Percentiles rank a stretch among this genome's conserved stretches.
These are phyloP conservation scores for Nadsonia starkeyi-henricii DNA, from an alignment of 1,139 yeast species.

Conservation along the genomic window DNA sequence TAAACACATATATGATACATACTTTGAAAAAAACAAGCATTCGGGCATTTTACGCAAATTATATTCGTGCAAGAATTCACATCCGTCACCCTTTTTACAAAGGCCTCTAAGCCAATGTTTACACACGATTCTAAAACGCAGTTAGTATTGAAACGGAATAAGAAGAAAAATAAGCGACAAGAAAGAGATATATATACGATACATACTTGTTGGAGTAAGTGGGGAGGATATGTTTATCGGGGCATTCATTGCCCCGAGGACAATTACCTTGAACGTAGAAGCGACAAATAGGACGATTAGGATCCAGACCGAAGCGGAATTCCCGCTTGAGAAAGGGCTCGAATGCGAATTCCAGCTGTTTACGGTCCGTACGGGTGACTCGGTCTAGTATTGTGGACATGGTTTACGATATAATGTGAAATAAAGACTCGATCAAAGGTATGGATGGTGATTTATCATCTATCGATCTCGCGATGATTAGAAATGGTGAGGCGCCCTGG, in stretches of 20 bases:
- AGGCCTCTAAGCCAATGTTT: slow-evolving; percentile 97
- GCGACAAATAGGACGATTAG: slow-evolving; percentile 82
- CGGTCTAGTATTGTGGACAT: too few relatives aligned
- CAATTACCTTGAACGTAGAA: slow-evolving; percentile 64
- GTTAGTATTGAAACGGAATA: background rate
- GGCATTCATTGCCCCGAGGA: slow-evolving; percentile 75
- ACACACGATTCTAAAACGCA: slow-evolving; percentile 48
- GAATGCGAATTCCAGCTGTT: slow-evolving; percentile 46
- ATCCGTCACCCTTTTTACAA: slow-evolving; percentile 91
- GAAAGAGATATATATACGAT: slow-evolving; percentile 5
- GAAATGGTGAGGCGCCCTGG: too few relatives aligned
- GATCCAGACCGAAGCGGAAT: slow-evolving; percentile 71
- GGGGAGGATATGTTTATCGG: slow-evolving; percentile 76
- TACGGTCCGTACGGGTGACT: too few relatives aligned
- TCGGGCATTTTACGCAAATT: slow-evolving; percentile 94
- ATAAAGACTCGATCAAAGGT: too few relatives aligned
- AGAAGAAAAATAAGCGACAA: background rate
- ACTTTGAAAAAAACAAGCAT: slow-evolving; percentile 72
- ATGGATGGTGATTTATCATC: too few relatives aligned
- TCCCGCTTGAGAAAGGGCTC: slow-evolving; percentile 75
- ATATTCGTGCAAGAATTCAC: slow-evolving; percentile 93
- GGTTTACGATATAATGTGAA: too few relatives aligned
- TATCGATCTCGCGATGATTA: too few relatives aligned
- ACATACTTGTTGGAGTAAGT: slow-evolving; percentile 54
- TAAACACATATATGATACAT: too few relatives aligned